phyloP scores from a whole-genome alignment of 108 stramenopile species.

The Conticribra weissflogii region DNA sequence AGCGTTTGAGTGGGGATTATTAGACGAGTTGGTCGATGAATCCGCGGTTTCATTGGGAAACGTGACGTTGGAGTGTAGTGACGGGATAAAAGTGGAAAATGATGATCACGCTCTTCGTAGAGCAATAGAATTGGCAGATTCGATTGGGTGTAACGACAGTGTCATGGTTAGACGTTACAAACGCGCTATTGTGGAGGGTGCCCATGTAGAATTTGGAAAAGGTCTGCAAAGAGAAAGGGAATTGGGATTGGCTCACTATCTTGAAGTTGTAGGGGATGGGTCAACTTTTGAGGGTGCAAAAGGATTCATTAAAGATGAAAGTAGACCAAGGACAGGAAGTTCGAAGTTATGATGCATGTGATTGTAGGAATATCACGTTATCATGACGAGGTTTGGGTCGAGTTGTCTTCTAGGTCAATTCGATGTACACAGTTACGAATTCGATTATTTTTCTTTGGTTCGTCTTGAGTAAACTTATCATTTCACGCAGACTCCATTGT shows the following conservation, averaged over 20 bases:
- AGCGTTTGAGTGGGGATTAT: conserved; percentile 55
- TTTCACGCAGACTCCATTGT: no score
- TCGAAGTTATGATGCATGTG: conserved; percentile 43
- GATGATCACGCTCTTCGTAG: conserved; percentile 25
- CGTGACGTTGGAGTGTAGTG: neutral
- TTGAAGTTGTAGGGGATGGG: conserved; percentile 57
- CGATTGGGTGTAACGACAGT: conserved; percentile 44
- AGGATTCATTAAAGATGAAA: conserved; percentile 47
- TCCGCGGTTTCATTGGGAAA: neutral
- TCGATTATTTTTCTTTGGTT: no score
- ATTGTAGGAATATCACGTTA: no score
- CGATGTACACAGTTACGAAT: no score
- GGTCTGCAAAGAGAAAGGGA: conserved; percentile 55
- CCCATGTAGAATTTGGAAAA: conserved; percentile 17
- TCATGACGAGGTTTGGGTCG: no score
- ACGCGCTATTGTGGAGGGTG: conserved; percentile 59
- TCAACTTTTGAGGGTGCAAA: conserved; percentile 55
- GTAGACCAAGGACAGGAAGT: conserved; percentile 27
- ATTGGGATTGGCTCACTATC: conserved; percentile 58
- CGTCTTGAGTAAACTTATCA: no score
- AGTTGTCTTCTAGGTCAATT: no score
- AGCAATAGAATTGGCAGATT: conserved; percentile 57
- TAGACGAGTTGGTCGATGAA: conserved; percentile 49
- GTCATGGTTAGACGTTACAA: conserved; percentile 59
- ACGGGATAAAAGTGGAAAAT: neutral